A percentile compares a stretch with the other conserved stretches of the same genome.
Conservation (phyloP, 768 basidiomycete species). For the Mycena sanguinolenta region DNA sequence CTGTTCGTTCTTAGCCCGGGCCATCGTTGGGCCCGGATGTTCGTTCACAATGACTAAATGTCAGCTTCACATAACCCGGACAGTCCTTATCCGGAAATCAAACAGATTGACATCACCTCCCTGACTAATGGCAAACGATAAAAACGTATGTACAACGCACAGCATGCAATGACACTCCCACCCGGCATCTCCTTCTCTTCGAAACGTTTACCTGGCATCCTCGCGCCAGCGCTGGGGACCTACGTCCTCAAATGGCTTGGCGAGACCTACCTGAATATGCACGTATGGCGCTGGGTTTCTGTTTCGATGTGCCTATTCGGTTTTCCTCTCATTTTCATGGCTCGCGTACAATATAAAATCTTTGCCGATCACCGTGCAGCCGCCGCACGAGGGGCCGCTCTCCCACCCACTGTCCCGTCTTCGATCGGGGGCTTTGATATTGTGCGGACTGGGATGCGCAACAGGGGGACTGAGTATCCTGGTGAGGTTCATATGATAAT, state of each 20-base stretch:
- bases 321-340: constrained; percentile 19
- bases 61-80: no score
- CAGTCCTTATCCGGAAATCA: no score
- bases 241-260: constrained; percentile 22
- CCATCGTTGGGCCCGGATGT: no score
- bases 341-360: constrained; percentile 10
- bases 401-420: constrained; percentile 23
- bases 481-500: neutral
- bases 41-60: no score
- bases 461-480: constrained; percentile 10
- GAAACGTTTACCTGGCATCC: constrained; percentile 7
- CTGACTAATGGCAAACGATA: no score
- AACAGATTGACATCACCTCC: no score
- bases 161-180: constrained; percentile 5
- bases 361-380: constrained; percentile 11
- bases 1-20: no score
- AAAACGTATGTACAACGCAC: no score
- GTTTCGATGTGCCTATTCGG: constrained; percentile 12
- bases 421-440: constrained; percentile 30
- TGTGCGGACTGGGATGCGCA: neutral
- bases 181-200: constrained; percentile 17
- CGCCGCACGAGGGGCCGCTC: constrained; percentile 15
- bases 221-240: constrained; percentile 10
- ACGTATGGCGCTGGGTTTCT: constrained; percentile 1
- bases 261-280: constrained; percentile 2